Percentiles rank a stretch among this genome's conserved stretches.
These are phyloP conservation scores for Helotiales sp. DNA, from an alignment of 2,329 filamentous ascomycete genomes.

Conservation along the genomic window DNA sequence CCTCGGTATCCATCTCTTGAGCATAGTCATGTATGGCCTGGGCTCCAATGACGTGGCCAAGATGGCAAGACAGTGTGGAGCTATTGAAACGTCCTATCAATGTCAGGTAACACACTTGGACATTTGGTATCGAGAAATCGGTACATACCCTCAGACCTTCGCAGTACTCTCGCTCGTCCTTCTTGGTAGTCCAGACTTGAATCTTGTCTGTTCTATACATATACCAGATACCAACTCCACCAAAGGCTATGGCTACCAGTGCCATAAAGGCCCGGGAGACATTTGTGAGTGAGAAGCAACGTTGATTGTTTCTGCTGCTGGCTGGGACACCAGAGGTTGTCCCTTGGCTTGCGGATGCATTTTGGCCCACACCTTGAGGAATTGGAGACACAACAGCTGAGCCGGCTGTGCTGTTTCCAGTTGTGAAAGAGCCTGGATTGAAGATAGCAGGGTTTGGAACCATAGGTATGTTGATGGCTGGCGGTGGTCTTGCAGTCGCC, in stretches of 20 bases:
- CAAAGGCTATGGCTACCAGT: neutral
- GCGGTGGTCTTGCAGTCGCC: neutral
- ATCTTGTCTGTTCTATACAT: neutral
- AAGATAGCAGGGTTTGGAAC: neutral
- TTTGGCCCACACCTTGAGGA: neutral
- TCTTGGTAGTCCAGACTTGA: neutral
- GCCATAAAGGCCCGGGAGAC: neutral
- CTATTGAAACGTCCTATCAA: too few species aligned
- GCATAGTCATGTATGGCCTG: too few species aligned
- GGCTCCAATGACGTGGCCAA: too few species aligned
- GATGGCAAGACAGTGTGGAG: too few species aligned
- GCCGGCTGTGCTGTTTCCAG: neutral
- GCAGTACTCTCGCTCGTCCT: neutral
- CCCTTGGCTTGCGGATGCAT: neutral
- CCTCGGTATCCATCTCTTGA: too few species aligned
- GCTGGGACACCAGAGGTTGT: neutral
- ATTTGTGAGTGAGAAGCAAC: neutral
- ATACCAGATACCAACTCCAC: neutral
- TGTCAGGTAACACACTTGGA: too few species aligned
- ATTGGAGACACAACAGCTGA: neutral
- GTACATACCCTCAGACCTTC: neutral
- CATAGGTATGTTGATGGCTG: neutral
- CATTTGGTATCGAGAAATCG: too few species aligned
- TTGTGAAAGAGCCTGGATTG: neutral
- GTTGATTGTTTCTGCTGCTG: neutral